Base-by-base conservation (phyloP, 2,329 filamentous ascomycete species). In the Tolypocladium capitatum region DNA sequence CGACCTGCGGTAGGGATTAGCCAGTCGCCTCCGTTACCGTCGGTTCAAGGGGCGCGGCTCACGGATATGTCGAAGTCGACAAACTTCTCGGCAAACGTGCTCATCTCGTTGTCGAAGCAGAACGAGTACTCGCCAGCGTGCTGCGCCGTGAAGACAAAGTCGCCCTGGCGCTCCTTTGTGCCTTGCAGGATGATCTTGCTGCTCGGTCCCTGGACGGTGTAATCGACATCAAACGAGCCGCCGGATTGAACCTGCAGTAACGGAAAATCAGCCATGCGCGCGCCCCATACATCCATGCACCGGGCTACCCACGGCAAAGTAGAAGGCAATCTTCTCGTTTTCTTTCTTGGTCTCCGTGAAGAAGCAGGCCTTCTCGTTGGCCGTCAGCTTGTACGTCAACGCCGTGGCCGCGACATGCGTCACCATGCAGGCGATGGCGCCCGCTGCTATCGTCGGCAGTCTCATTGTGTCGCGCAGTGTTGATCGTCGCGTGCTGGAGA, bases 81-180 rank as follows among this genome's bases (percentile, higher is more conserved):
- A 64, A 88, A 82, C 72, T 98, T 98, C 70, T 98, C 92, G 46
- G 90, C 84, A 64, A 95, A 96, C 0, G 91, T 97, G 62, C 86
- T 94, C 86, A 98, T 95, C 63, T 92, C 85, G 63, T 98, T 98
- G 70, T 90, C 86, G 74, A 98, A 98, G 77, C 92, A 98, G 73
- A 98, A 97, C 47, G 82, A 80, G 71, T 97, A 96, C 61, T 97
- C 91, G 55, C 92, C 92, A 7, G 77, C 62, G 46, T 88, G 80
- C 60, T 88, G 87, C 42, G 90, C 92, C 0, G 90, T 95, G 68
- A 98, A 98, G 53, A 98, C 92, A 62, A 94, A 97, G 68, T 98
- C 92, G 47, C 91, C 92, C 70, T 97, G 91, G 55, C 91, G 81
- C 71, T 86, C 92, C 71, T 95, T 97, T 57, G 83, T 75, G 52